These are phyloP conservation scores for Amphirosellinia nigrospora DNA, from an alignment of 495 filamentous ascomycete species.

Conservation along the genomic window DNA sequence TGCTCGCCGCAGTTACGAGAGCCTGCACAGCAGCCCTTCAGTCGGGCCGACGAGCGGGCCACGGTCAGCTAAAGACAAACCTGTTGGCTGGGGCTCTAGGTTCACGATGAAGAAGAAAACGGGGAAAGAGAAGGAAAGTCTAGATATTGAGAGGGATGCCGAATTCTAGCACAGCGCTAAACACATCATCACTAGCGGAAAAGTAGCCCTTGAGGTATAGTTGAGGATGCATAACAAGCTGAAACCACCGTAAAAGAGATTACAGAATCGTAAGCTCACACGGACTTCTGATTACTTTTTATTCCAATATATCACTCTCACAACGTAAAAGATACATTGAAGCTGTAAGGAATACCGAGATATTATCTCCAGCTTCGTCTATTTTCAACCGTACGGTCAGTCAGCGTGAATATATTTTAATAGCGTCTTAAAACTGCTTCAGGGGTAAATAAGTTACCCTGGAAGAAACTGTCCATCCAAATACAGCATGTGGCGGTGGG, in stretches of 20 bases:
- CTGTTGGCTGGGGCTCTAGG: slow-evolving; percentile 50
- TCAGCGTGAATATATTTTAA: background rate
- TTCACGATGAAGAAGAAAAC: slow-evolving; percentile 57
- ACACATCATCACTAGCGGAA: slow-evolving; percentile 12
- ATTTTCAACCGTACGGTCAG: background rate
- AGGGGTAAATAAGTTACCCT: slow-evolving; percentile 2
- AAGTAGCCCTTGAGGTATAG: slow-evolving; percentile 26
- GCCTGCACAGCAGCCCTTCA: slow-evolving; percentile 48
- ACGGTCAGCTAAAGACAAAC: slow-evolving; percentile 43
- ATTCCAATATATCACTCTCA: background rate
- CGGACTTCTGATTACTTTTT: background rate
- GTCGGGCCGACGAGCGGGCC: slow-evolving; percentile 42
- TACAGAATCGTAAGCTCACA: background rate
- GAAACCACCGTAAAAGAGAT: background rate
- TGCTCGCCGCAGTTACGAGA: slow-evolving; percentile 51
- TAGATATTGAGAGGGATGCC: slow-evolving; percentile 51
- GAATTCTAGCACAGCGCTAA: slow-evolving; percentile 13
- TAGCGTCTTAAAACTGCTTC: background rate
- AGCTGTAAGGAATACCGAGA: background rate
- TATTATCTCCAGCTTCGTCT: background rate
- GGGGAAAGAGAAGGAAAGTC: slow-evolving; percentile 53
- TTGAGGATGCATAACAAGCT: background rate
- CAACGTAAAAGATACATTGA: background rate
- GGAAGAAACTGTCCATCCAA: background rate
- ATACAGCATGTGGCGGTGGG: slow-evolving; percentile 15